A percentile compares a stretch with the other conserved stretches of the same genome.
These are phyloP conservation scores for Mucor plumbeus DNA, from an alignment of 371 early-diverging fungal species.

Conservation along the genomic window DNA sequence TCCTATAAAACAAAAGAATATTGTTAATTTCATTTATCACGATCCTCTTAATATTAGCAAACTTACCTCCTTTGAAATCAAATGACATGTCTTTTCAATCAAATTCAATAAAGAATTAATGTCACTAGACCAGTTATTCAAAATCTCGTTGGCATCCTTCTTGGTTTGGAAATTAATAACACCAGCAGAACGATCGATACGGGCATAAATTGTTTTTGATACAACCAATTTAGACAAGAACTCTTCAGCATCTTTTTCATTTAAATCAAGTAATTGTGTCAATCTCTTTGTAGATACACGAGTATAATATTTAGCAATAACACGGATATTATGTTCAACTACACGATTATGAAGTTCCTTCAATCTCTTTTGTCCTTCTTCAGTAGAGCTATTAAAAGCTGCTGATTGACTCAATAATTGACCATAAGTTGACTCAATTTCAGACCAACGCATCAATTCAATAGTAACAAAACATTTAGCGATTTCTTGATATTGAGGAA, in stretches of 20 bases:
- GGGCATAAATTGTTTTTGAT: constrained; percentile 92
- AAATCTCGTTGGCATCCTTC: constrained; percentile 84
- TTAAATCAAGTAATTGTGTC: constrained; percentile 54
- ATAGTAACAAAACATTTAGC: constrained; percentile 86
- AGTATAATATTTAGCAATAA: constrained; percentile 94
- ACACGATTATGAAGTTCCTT: constrained; percentile 90
- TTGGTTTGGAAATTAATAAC: constrained; percentile 86
- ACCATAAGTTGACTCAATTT: constrained; percentile 88
- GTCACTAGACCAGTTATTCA: constrained; percentile 93
- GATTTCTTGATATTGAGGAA: constrained; percentile 73
- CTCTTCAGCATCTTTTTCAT: constrained; percentile 80
- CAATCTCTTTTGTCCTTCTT: constrained; percentile 81
- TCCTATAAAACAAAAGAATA: constrained; percentile 43
- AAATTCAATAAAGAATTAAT: constrained; percentile 86
- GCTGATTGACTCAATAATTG: constrained; percentile 68
- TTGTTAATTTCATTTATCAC: too few relatives aligned
- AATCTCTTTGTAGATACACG: constrained; percentile 78
- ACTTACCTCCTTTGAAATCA: constrained; percentile 92
- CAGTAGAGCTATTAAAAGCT: constrained; percentile 75
- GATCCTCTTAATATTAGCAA: not conserved
- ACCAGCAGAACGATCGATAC: constrained; percentile 93
- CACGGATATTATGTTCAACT: constrained; percentile 97
- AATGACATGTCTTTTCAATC: constrained; percentile 95
- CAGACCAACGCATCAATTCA: constrained; percentile 95
- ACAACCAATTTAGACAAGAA: constrained; percentile 93